Conservation (phyloP, 148 eudicot species). For the Chenopodium suecicum region DNA sequence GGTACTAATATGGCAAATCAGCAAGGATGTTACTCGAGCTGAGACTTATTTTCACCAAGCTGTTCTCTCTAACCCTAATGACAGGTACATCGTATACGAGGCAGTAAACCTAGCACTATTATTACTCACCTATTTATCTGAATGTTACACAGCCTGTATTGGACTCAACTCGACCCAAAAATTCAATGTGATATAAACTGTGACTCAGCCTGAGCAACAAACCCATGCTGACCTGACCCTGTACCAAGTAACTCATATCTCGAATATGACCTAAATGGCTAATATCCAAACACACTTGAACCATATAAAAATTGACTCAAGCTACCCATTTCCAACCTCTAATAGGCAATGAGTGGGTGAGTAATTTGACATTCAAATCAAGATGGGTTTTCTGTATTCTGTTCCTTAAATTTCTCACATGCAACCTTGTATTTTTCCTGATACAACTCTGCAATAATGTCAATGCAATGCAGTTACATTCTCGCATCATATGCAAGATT, state of each 20-base stretch:
- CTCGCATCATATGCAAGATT: constrained; percentile 12
- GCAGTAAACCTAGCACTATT: not conserved
- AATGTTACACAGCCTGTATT: not conserved
- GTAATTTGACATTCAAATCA: not conserved
- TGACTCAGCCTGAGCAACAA: not conserved
- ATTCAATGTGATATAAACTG: too few species aligned
- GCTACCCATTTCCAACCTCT: too few species aligned
- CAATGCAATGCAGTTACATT: constrained; percentile 13
- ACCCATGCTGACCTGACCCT: not conserved
- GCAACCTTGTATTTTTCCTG: not conserved
- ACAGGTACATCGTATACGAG: not conserved
- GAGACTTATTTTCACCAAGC: constrained; percentile 3
- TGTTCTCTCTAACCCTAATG: not conserved
- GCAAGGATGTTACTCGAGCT: not conserved
- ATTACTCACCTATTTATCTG: not conserved
- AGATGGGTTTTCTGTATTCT: not conserved
- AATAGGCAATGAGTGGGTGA: not conserved
- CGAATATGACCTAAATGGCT: not conserved
- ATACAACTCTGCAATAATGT: not conserved
- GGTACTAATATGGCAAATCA: not conserved
- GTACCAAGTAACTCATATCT: not conserved
- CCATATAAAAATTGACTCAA: too few species aligned
- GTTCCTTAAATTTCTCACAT: too few species aligned
- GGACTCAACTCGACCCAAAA: not conserved
- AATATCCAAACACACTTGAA: not conserved